These are phyloP conservation scores for Dictyostelium brefeldianum DNA, from an alignment of 78 protist genomes.

Conservation along the genomic window DNA sequence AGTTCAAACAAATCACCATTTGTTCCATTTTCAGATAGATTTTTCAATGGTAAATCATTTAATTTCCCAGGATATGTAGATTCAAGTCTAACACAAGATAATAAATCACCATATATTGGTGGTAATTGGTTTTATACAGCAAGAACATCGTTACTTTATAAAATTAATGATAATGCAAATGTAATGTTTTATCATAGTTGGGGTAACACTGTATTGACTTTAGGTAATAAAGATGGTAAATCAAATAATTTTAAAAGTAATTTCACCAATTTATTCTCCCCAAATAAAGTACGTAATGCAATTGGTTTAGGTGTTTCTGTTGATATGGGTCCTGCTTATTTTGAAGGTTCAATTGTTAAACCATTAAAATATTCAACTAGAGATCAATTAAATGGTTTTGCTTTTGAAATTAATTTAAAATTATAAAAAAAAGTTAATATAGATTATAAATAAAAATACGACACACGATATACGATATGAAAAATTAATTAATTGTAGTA, in stretches of 20 bases:
- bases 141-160: background rate
- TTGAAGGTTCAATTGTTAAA: background rate
- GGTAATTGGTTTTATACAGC: background rate
- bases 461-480: background rate
- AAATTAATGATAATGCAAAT: background rate
- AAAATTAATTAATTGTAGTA: background rate
- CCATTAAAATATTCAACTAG: background rate
- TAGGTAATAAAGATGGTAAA: background rate
- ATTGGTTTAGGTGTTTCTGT: background rate
- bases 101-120: background rate
- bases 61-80: slow-evolving; percentile 6
- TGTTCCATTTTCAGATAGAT: background rate
- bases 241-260: no score
- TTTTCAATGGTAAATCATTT: background rate
- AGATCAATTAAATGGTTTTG: background rate
- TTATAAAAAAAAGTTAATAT: background rate
- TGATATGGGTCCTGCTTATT: background rate
- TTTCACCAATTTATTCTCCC: background rate
- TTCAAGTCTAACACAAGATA: background rate
- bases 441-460: background rate
- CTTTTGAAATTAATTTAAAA: background rate
- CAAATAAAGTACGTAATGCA: background rate
- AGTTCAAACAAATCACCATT: background rate
- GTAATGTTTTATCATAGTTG: background rate
- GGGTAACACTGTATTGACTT: background rate